phyloP scores from a whole-genome alignment of 768 basidiomycete genomes.

The Trametes coccinea region DNA sequence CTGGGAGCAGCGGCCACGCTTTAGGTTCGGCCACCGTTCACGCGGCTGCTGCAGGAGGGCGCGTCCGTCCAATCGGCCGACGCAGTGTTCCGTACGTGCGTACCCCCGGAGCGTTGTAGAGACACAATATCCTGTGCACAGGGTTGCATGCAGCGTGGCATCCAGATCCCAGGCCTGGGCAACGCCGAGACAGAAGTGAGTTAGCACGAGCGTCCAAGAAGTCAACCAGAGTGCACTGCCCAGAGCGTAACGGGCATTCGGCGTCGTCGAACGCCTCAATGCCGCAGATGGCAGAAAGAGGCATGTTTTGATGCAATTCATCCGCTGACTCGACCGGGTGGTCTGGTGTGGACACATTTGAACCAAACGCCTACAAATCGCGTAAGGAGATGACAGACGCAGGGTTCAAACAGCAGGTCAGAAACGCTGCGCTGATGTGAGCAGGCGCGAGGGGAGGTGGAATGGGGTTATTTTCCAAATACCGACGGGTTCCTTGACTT shows the following conservation, averaged over 20 bases:
- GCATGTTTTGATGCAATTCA: neutral
- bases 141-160: neutral
- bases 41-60: no score
- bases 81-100: no score
- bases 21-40: no score
- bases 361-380: neutral
- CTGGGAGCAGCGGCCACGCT: no score
- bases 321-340: neutral
- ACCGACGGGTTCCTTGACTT: constrained; percentile 9
- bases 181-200: neutral
- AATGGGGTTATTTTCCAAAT: neutral
- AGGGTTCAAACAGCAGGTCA: constrained; percentile 8
- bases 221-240: constrained; percentile 1
- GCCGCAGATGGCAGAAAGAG: neutral
- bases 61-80: no score
- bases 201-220: constrained; percentile 3
- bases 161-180: neutral
- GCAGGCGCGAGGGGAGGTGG: neutral
- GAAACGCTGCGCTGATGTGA: neutral
- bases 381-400: neutral
- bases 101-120: neutral
- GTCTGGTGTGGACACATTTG: neutral
- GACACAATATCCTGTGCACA: neutral
- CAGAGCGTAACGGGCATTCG: neutral
- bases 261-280: constrained; percentile 3